Evolutionary conservation across 495 filamentous ascomycete species (phyloP).

Genomic region (Neurospora sp.): DNA sequence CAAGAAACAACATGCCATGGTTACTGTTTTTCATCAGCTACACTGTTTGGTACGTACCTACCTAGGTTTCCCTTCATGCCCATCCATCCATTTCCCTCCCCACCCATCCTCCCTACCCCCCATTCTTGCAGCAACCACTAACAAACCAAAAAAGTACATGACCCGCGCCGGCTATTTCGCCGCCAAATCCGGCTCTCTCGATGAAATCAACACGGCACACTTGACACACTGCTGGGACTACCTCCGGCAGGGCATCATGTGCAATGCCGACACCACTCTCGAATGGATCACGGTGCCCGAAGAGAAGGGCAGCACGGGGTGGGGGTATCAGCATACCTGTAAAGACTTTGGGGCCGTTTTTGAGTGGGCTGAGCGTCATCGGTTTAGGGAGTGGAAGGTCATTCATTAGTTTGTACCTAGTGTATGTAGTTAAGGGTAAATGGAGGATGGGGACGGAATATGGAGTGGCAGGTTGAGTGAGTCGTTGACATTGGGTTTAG

Average conservation of each 20-base stretch:
- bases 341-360: not conserved
- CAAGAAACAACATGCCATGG: not conserved
- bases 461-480: too few relatives aligned
- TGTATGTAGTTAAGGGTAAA: not conserved
- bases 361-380: not conserved
- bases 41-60: not conserved
- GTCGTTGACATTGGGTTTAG: not conserved
- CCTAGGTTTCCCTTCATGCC: too few relatives aligned
- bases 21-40: not conserved
- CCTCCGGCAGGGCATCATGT: conserved; percentile 11
- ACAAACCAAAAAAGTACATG: not conserved
- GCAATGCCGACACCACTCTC: conserved; percentile 6
- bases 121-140: not conserved
- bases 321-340: not conserved
- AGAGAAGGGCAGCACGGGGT: not conserved
- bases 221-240: conserved; percentile 15
- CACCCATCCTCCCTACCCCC: too few relatives aligned
- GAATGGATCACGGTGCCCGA: conserved; percentile 2
- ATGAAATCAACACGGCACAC: conserved; percentile 3
- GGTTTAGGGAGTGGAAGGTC: not conserved
- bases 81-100: too few relatives aligned
- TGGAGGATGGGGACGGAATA: not conserved
- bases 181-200: not conserved
- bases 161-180: conserved; percentile 1
- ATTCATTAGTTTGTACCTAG: not conserved